Evolutionary conservation across 768 basidiomycete species (phyloP), one percentile per base, ranked within the genome.

Genomic region (Boletus subcaerulescens): DNA sequence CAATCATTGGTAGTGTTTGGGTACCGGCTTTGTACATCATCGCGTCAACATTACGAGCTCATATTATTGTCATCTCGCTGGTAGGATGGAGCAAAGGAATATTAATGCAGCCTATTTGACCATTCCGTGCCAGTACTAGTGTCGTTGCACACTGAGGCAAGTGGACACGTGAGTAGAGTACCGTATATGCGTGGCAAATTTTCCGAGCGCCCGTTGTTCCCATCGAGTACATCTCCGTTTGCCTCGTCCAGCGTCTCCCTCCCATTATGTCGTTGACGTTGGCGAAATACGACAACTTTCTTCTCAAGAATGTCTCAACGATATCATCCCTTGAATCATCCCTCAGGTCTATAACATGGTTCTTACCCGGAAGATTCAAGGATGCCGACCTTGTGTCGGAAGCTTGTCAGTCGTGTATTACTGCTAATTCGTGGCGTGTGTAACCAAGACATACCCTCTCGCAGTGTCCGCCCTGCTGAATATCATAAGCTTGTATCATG

Each of bases 371-470:
- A 56, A 82, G 94, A 60, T 98, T 98, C 81, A 93, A 93, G 73
- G 95, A 98, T 79, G 93, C 94, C 44, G 95, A 98, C 71, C 77
- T 98, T 47, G 94, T 91, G 56, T 93, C 93, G 13, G 96, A 98
- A 82, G 84, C 89, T 65, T 77, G 95, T 96, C 61, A 80, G 93
- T 90, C 57, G 52, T 52, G 47, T 57, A 56, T 53, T 29, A 48
- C 43, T 54, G 42, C 31, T 56, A 35, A 29, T 54, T 41, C 48
- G 41, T 57, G 43, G 57, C 46, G 55, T 52, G 53, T 58, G 53
- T 59, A 60, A 66, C 50, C 52, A 52, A 29, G 32, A 39, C 20
- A 38, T 52, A 32, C 36, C 46, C 52, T 49, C 56, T 51, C 40
- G 29, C 68, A 98, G 94, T 98, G 50, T 91, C 92, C 39, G 83